Conservation (phyloP, 108 stramenopile genomes). For the Chaetoceros muelleri region DNA sequence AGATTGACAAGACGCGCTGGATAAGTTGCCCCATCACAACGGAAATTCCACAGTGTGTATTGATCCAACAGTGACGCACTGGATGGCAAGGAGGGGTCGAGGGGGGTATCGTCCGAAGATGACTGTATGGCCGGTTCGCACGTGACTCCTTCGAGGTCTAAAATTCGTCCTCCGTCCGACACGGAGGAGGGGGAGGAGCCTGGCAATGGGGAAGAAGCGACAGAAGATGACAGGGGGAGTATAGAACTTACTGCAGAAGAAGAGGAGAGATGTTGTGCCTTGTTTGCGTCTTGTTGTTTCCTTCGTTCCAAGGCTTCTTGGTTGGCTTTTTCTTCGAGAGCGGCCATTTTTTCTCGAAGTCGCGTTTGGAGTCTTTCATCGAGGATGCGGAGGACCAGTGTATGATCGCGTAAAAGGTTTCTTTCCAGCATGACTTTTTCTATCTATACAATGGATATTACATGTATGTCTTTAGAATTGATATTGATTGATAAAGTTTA, state of each 20-base stretch:
- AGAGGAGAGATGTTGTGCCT: neutral
- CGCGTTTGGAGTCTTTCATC: slow-evolving; percentile 61
- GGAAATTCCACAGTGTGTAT: slow-evolving; percentile 71
- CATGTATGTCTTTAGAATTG: too few relatives aligned
- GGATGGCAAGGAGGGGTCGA: neutral
- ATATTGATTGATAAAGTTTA: too few relatives aligned
- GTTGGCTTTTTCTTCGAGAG: slow-evolving; percentile 23
- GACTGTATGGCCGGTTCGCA: slow-evolving; percentile 37
- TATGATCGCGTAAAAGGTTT: slow-evolving; percentile 23
- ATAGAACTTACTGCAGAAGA: neutral
- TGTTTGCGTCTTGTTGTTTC: slow-evolving; percentile 3
- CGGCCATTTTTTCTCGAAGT: slow-evolving; percentile 71
- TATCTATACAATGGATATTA: neutral
- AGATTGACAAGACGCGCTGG: slow-evolving; percentile 87
- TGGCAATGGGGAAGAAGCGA: neutral
- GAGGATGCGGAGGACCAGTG: slow-evolving; percentile 61
- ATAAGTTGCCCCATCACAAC: slow-evolving; percentile 81
- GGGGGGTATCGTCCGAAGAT: slow-evolving; percentile 2
- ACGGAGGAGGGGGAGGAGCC: neutral
- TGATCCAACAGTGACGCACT: slow-evolving; percentile 14
- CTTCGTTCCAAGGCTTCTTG: neutral
- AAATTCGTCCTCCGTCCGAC: slow-evolving; percentile 10
- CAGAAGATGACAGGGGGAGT: neutral
- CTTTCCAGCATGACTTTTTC: neutral
- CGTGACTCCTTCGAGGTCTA: slow-evolving; percentile 73